A percentile compares a stretch with the other conserved stretches of the same genome.
These are phyloP conservation scores for Atalantia buxifolia DNA, from an alignment of 345 rosid species.

Conservation along the genomic window DNA sequence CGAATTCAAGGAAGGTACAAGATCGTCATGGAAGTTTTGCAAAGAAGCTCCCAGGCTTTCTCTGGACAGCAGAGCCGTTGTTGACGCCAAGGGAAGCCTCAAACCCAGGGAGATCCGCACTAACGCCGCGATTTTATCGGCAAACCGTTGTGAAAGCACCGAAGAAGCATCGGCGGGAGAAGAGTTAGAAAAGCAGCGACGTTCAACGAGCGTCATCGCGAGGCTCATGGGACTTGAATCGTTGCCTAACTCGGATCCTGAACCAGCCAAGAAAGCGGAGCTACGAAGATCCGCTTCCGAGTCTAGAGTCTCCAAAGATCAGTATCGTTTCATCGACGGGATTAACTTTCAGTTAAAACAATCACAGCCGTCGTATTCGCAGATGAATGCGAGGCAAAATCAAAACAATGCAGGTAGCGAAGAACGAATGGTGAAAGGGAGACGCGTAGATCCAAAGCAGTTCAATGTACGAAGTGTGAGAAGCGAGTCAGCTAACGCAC, in stretches of 20 bases:
- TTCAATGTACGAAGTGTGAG: slow-evolving; percentile 28
- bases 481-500: slow-evolving; percentile 44
- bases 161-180: slow-evolving; percentile 26
- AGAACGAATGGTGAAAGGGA: slow-evolving; percentile 14
- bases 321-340: slow-evolving; percentile 52
- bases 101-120: slow-evolving; percentile 79
- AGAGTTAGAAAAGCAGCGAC: slow-evolving; percentile 38
- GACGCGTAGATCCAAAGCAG: slow-evolving; percentile 26
- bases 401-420: slow-evolving; percentile 27
- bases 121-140: slow-evolving; percentile 33
- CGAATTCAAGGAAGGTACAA: slow-evolving; percentile 53
- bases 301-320: slow-evolving; percentile 70
- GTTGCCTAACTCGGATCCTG: slow-evolving; percentile 51
- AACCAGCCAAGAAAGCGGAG: slow-evolving; percentile 43
- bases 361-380: slow-evolving; percentile 25
- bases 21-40: slow-evolving; percentile 75
- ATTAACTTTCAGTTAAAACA: slow-evolving; percentile 43
- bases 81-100: slow-evolving; percentile 84
- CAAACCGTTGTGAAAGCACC: slow-evolving; percentile 21
- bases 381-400: slow-evolving; percentile 15
- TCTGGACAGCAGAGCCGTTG: slow-evolving; percentile 90
- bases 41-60: slow-evolving; percentile 95
- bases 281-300: slow-evolving; percentile 96
- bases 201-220: slow-evolving; percentile 88
- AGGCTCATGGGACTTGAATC: slow-evolving; percentile 92